Evolutionary conservation across 2,329 filamentous ascomycete genomes (phyloP).

Genomic region (Cladosporium halotolerans): DNA sequence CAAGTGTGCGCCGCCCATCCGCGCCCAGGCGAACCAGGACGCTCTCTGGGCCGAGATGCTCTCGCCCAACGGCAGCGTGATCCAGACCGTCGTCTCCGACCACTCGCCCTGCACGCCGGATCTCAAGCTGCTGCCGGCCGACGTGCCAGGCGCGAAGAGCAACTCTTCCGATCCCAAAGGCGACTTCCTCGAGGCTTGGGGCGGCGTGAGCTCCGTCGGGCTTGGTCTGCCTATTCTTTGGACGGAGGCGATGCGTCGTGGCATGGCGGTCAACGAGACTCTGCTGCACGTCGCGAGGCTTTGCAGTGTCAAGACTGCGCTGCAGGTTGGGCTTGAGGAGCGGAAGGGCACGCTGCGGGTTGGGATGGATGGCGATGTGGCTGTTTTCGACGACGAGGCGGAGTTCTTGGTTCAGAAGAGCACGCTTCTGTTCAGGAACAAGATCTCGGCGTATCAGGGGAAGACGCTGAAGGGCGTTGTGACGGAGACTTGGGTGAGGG

Average conservation of each 20-base stretch:
- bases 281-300: conserved; percentile 77
- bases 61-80: conserved; percentile 60
- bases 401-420: conserved; percentile 62
- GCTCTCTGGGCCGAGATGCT: conserved; percentile 76
- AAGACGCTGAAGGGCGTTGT: conserved; percentile 72
- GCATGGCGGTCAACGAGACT: conserved; percentile 45
- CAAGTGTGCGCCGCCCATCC: conserved; percentile 93
- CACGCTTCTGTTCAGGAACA: conserved; percentile 92
- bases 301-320: conserved; percentile 79
- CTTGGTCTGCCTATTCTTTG: conserved; percentile 86
- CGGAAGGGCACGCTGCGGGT: conserved; percentile 74
- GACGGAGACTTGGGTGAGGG: conserved; percentile 77
- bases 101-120: conserved; percentile 95
- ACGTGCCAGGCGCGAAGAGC: conserved; percentile 50
- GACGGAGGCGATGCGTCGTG: conserved; percentile 63
- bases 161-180: conserved; percentile 44
- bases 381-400: conserved; percentile 81
- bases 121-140: conserved; percentile 75
- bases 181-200: conserved; percentile 95
- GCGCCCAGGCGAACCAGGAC: conserved; percentile 73
- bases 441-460: conserved; percentile 84
- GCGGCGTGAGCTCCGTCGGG: conserved; percentile 89
- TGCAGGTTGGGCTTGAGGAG: conserved; percentile 76
- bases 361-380: conserved; percentile 85
- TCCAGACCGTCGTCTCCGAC: conserved; percentile 87